Base-by-base conservation (phyloP, 345 rosid species). In the Aquilaria yunnanensis region DNA sequence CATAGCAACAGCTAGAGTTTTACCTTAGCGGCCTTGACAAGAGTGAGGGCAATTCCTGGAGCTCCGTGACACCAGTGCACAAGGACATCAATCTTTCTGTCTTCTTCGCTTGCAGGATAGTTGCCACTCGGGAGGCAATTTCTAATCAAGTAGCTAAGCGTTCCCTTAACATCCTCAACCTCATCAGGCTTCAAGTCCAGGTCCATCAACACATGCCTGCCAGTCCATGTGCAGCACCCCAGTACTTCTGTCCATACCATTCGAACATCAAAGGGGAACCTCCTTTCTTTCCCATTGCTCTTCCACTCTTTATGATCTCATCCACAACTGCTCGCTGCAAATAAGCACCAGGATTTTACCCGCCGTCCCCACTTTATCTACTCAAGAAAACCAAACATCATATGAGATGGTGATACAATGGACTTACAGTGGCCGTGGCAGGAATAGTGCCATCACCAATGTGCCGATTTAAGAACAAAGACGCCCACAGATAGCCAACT, bases 51-150 rank as follows among this genome's bases (percentile, higher is more conserved):
- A 51, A 81, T 45, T 57, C 93, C 93, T 32, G 88, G 90, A 67
- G 90, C 90, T 52, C 93, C 94, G 77, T 84, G 94, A 64, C 90
- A 87, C 90, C 90, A 84, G 66, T 84, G 90, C 64, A 80, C 88
- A 66, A 87, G 94, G 67, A 47, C 33, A 66, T 83, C 85, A 50
- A 43, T 55, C 53, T 61, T 63, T 57, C 53, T 69, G 56, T 74
- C 88, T 48, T 75, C 75, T 79, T 80, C 85, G 56, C 83, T 82
- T 14, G 79, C 78, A 47, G 78, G 79, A 71, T 82, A 87, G 70
- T 87, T 84, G 51, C 88, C 88, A 66, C 86, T 67, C 5, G 82
- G 80, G 61, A 82, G 80, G 16, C 76, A 72, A 62, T 78, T 78
- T 41, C 61, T 74, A 56, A 82, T 82, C 85, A 84, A 70, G 76